These are phyloP conservation scores for Neonectria ditissima DNA, from an alignment of 2,329 filamentous ascomycete species.

Conservation along the genomic window DNA sequence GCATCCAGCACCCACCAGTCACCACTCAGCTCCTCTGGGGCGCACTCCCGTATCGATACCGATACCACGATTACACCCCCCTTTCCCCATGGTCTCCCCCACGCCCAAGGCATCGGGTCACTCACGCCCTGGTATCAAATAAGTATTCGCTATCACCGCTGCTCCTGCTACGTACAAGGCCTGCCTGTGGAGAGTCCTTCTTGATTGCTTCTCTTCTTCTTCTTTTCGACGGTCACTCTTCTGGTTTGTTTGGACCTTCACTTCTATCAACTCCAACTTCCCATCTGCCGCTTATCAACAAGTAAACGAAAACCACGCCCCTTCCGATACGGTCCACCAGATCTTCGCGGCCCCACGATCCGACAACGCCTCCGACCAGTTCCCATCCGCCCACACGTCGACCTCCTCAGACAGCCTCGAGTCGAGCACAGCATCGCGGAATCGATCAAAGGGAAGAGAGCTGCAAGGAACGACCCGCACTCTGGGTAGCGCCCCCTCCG, in stretches of 20 bases:
- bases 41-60: constrained; percentile 7
- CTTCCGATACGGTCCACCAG: constrained; percentile 16
- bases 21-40: neutral
- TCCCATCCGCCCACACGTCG: constrained; percentile 37
- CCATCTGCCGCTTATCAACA: constrained; percentile 2
- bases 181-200: neutral
- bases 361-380: constrained; percentile 30
- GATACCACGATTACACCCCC: constrained; percentile 19
- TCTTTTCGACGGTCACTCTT: neutral
- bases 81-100: constrained; percentile 23
- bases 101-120: constrained; percentile 28
- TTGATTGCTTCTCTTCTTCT: neutral
- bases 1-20: constrained; percentile 8
- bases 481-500: constrained; percentile 32
- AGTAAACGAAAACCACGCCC: neutral
- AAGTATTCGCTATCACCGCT: constrained; percentile 37
- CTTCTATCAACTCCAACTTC: neutral
- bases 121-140: constrained; percentile 26
- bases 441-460: constrained; percentile 19
- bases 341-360: constrained; percentile 40
- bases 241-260: constrained; percentile 6
- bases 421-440: constrained; percentile 21
- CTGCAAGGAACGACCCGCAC: constrained; percentile 46
- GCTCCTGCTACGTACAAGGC: constrained; percentile 12
- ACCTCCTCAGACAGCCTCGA: constrained; percentile 18